These are phyloP conservation scores for Rhododendron kiyosumense DNA, from an alignment of 148 eudicot species.

Conservation along the genomic window DNA sequence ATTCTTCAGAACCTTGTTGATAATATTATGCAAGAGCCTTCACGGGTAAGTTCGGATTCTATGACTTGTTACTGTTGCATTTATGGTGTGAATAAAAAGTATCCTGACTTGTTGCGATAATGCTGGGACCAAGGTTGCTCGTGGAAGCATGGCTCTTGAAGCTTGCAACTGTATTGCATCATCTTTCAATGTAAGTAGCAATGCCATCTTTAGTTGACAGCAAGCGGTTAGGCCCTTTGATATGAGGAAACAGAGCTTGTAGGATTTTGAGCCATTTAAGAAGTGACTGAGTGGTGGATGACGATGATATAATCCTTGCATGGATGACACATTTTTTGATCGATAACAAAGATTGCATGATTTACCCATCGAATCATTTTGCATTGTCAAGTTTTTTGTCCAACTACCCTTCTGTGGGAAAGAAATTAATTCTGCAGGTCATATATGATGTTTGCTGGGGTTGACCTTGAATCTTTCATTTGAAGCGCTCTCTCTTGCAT, in stretches of 20 bases:
- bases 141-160: constrained; percentile 76
- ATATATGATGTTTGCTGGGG: not conserved
- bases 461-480: not conserved
- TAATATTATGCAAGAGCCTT: constrained; percentile 48
- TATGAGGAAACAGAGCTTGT: not conserved
- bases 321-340: not conserved
- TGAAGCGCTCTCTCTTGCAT: not conserved
- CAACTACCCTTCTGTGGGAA: not conserved
- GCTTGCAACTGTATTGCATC: constrained; percentile 65
- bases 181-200: constrained; percentile 37
- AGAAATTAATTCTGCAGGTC: not conserved
- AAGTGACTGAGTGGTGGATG: constrained; percentile 1
- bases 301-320: not conserved
- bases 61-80: constrained; percentile 6
- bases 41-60: constrained; percentile 29
- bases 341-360: not conserved
- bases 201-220: not conserved
- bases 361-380: not conserved
- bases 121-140: constrained; percentile 36
- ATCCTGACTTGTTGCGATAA: constrained; percentile 10
- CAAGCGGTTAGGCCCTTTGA: not conserved
- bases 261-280: not conserved
- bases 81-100: not conserved
- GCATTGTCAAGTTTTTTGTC: not conserved
- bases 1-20: constrained; percentile 33